Base-by-base conservation (phyloP, 495 filamentous ascomycete species). In the Darksidea phi region DNA sequence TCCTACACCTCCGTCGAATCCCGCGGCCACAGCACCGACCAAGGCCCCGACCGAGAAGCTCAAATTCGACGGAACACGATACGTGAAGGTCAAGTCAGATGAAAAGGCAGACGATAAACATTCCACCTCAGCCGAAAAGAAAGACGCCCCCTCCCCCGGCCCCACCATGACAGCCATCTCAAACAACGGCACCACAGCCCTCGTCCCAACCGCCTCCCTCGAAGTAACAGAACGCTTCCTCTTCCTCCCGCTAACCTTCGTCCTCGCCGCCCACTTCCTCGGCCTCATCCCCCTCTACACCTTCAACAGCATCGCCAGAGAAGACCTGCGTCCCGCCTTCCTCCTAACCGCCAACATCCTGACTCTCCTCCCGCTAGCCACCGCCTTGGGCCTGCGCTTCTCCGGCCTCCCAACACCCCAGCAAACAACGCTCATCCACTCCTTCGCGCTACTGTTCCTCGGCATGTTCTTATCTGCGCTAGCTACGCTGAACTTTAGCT, bases 401-500 rank as follows among this genome's bases (percentile, higher is more conserved):
- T 79, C 79, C 67, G 60, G 64, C 10, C 83, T 84, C n/a, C 69
- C 67, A 1, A 84, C 85, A 7, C 51, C 71, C 15, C 88, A 91
- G 48, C 85, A 95, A 71, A 83, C 85, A 71, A 81, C 80, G 21
- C 81, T 97, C 51, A 85, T 93, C 63, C 90, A 91, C 68, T 93
- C 88, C 54, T 90, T 98, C 81, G 95, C 94, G 12, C 85, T 97
- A 23, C 83, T 98, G 2, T 81, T 94, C 0, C 83, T 97, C 0
- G 95, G 95, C 64, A 87, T 95, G 74, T 90, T 88, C 73, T 87
- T 98, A 63, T 89, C 90, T 48, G 86, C 93, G 3, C 87, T 98
- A 34, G 91, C 93, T 15, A 98, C 95, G 1, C 85, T 98, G 49
- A 98, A 98, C 76, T 98, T 98, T 80, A 89, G 87, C 23, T 87